Percentiles rank a stretch among this genome's conserved stretches.
Conservation (phyloP, 139 green algal species). For the Tetradesmus obliquus region DNA sequence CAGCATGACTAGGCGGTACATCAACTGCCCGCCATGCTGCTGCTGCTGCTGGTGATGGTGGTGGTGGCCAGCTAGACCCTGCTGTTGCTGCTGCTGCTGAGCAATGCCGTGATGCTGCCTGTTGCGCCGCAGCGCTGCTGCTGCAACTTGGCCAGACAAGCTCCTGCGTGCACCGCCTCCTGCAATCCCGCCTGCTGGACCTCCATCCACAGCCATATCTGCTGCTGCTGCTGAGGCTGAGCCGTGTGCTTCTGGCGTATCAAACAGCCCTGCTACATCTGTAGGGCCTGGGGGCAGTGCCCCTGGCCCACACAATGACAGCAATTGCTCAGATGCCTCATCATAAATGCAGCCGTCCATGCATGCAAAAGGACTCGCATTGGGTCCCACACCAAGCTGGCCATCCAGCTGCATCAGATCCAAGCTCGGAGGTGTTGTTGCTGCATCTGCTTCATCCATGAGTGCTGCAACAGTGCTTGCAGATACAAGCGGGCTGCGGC, state of each 20-base stretch:
- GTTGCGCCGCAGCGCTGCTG: not conserved
- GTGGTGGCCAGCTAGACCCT: not conserved
- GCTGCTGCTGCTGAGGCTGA: conserved; percentile 7
- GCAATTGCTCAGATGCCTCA: conserved; percentile 24
- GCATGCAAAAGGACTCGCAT: not conserved
- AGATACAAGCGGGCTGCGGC: conserved; percentile 27
- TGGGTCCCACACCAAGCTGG: not conserved
- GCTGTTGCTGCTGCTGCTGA: not conserved
- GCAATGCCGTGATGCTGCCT: not conserved
- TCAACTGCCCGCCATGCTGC: conserved; percentile 26
- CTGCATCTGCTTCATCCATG: conserved; percentile 17
- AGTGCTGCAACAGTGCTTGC: conserved; percentile 41
- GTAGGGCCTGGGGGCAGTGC: not conserved
- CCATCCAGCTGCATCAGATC: not conserved
- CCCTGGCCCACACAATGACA: not conserved
- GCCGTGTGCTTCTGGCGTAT: not conserved
- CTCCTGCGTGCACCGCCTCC: not conserved
- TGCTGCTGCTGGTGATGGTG: not conserved
- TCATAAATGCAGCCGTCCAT: conserved; percentile 9
- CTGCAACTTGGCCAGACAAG: not conserved
- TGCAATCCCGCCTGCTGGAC: not conserved
- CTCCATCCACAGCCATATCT: not conserved
- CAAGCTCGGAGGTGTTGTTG: not conserved
- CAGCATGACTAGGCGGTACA: conserved; percentile 23
- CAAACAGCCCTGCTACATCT: conserved; percentile 20